Conservation (phyloP, 2,329 filamentous ascomycete species). For the Macroventuria anomochaeta region DNA sequence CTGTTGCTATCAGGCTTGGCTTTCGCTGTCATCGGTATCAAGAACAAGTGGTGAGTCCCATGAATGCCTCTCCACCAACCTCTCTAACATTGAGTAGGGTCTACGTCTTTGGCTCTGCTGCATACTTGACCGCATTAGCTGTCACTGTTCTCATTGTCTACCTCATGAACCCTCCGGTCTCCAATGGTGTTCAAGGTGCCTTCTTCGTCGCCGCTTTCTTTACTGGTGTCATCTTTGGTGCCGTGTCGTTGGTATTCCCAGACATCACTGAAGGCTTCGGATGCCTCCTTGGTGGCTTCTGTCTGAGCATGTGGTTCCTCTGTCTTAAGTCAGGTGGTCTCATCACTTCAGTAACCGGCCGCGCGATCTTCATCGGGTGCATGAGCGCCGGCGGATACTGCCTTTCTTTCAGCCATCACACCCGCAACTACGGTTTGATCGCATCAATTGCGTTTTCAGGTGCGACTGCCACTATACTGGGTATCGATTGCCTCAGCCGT, state of each 20-base stretch:
- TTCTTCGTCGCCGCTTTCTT: conserved; percentile 81
- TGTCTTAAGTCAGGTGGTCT: conserved; percentile 78
- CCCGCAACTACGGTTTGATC: conserved; percentile 79
- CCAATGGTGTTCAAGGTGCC: conserved; percentile 78
- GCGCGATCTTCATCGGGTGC: conserved; percentile 75
- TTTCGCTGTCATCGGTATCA: conserved; percentile 81
- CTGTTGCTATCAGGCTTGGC: conserved; percentile 74
- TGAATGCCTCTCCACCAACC: background rate
- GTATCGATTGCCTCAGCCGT: conserved; percentile 87
- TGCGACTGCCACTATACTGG: conserved; percentile 77
- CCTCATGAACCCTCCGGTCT: conserved; percentile 81
- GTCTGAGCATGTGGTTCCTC: conserved; percentile 88
- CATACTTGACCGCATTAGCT: conserved; percentile 73
- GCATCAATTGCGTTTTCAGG: conserved; percentile 79
- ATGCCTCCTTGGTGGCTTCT: conserved; percentile 86
- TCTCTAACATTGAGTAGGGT: conserved; percentile 39
- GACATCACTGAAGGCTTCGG: conserved; percentile 86
- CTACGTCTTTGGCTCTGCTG: conserved; percentile 74
- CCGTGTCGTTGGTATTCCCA: conserved; percentile 75
- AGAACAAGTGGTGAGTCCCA: conserved; percentile 66
- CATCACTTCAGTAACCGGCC: conserved; percentile 66
- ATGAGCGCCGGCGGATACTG: conserved; percentile 73
- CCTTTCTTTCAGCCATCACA: conserved; percentile 75
- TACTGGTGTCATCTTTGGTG: conserved; percentile 77
- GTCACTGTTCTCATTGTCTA: conserved; percentile 86